Base-by-base conservation (phyloP, 2,329 filamentous ascomycete species). In the Pseudogymnoascus sp. region DNA sequence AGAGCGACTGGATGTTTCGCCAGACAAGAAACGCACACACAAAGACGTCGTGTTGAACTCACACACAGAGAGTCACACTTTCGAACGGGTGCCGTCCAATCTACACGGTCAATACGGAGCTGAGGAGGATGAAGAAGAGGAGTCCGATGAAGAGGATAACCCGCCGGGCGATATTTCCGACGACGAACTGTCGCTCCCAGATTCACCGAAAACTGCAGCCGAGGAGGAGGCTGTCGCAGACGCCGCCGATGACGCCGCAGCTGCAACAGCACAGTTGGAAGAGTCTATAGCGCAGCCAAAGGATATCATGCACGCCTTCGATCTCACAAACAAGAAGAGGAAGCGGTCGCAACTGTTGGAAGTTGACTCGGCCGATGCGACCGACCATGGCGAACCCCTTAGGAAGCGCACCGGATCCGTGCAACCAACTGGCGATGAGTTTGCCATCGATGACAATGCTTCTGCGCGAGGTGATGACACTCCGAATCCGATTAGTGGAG, bases 1-100 rank as follows among this genome's bases (percentile, higher is more conserved):
- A 1, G 92, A 97, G 76, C 87, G 94, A 64, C 82, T 99, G 64
- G 94, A 94, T 72, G 87, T 90, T 71, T 96, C 91, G n/a, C 92
- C 92, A 16, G 84, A 85, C 66, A 89, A 81, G 70, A 76, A 82
- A 71, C 81, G 85, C 67, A 70, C 70, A 55, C 81, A 84, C 69
- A 80, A 82, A 69, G 83, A 87, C 69, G 83, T 88, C 8, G 79
- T 86, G 45, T 74, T 87, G 61, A 79, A 79, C 68, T 78, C 79
- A 66, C 83, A 81, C 71, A 80, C 81, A 62, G 79, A 81, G 64
- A 81, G 77, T 62, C 77, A 79, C 45, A 73, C 76, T 62, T 84
- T 84, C 66, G 85, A 89, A 69, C 84, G 83, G 67, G 91, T 87
- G 62, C 89, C 90, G 2, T 92, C 88, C 79, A 93, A 92, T 77